phyloP scores from a whole-genome alignment of 768 basidiomycete genomes.

The Leccinellum rugosiceps region DNA sequence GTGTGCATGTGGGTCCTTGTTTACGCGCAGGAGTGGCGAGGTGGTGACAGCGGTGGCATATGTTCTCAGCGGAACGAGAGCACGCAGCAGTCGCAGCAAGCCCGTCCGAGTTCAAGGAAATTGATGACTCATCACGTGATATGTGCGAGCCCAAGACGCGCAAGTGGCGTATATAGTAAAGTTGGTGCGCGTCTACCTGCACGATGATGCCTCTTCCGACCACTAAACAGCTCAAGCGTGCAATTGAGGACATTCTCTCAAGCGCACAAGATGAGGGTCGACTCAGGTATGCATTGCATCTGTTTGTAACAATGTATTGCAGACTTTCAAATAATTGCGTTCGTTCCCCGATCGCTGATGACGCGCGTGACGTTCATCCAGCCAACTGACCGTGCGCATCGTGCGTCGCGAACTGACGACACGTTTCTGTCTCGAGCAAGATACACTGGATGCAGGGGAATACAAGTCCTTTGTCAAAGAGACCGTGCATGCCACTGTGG shows the following conservation, averaged over 20 bases:
- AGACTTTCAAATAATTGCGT: neutral
- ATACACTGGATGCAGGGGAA: conserved; percentile 39
- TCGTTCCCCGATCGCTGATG: neutral
- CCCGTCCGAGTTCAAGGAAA: no score
- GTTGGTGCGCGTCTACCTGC: neutral
- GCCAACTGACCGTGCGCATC: conserved; percentile 43
- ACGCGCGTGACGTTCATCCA: conserved; percentile 5
- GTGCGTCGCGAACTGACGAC: conserved; percentile 51
- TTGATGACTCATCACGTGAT: conserved; percentile 17
- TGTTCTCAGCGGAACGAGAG: no score
- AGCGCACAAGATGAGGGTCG: conserved; percentile 20
- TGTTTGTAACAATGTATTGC: neutral
- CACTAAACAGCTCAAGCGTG: conserved; percentile 14
- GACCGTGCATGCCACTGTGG: conserved; percentile 14
- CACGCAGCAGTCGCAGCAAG: no score
- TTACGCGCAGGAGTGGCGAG: no score
- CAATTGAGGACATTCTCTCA: conserved; percentile 20
- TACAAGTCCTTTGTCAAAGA: conserved; percentile 48
- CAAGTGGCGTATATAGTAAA: neutral
- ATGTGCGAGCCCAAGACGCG: neutral
- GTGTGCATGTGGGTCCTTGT: no score
- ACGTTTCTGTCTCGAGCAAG: conserved; percentile 41
- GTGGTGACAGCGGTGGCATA: no score
- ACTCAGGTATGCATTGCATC: conserved; percentile 14
- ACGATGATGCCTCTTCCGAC: conserved; percentile 14